Evolutionary conservation across 768 basidiomycete species (phyloP), one percentile per base, ranked within the genome.

Genomic region (Guyanaporus albipodus): DNA sequence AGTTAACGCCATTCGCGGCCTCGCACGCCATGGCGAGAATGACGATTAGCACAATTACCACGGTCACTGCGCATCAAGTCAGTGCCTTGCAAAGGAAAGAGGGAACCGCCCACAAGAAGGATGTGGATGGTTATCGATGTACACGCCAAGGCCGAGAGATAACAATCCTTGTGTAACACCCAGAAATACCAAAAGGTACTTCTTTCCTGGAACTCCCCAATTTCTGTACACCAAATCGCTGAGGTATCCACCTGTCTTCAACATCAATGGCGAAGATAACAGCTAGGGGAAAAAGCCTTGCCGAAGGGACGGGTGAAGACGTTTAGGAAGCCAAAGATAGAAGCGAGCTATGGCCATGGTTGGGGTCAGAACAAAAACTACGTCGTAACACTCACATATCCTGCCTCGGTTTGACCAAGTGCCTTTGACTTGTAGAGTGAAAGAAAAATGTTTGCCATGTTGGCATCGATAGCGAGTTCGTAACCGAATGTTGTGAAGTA

Each of bases 71-170:
- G n/a, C 26, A 8, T 23, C 11, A 27, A 14, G 24, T 49, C 24
- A 49, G 21, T 38, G 15, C 11, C 12, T 27, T 8, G 4, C 8
- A 23, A 18, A 8, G 12, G 11, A 44, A 44, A 38, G 8, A 28
- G 38, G 18, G 14, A 19, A 15, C 53, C 18, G 2, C 57, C 43
- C 23, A 63, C 63, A 50, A 3, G 57, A 54, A 19, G 62, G 58
- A 3, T 58, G 21, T 1, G 41, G 8, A 29, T 54, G 51, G 22
- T 22, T 49, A 39, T 67, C 63, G 12, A 69, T 63, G 44, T 78
- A 78, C 5, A 77, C 41, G 19, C 80, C 80, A 17, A 49, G 36
- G 18, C 42, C 42, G 9, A 49, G 19, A 18, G 48, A 38, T 33
- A 49, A 12, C 4, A 49, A n/a, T 14, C 48, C 48, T 26, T 49